Evolutionary conservation across 768 basidiomycete species (phyloP), one percentile per base, ranked within the genome.

Genomic region (Trametes coccinea): DNA sequence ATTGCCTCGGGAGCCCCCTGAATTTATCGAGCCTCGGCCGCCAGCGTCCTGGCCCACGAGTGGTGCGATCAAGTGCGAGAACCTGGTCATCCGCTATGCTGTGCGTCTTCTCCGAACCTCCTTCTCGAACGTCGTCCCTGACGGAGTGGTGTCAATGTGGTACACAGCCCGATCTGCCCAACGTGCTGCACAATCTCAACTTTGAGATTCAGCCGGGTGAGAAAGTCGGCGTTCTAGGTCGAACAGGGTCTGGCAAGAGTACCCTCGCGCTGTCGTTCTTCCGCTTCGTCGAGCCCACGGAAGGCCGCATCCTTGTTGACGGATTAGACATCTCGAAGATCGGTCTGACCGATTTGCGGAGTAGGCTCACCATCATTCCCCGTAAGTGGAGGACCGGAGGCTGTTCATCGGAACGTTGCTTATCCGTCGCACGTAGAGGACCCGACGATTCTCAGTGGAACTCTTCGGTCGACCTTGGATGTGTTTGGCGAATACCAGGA

Each of bases 401-500:
- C 16, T 16, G 22, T 37, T 10, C 22, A 41, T 41, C 10, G 2
- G 13, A 5, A 17, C 5, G 16, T 55, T 30, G 37, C 30, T 53
- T 27, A 43, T 63, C 10, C 52, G 17, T 22, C 43, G 31, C 16
- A 58, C 53, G 56, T 75, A 88, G 92, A 95, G 87, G 93, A 95
- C 69, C 94, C 93, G 0, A 90, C 88, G 0, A 91, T 96, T 64
- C 73, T 95, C 66, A 92, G 90, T 60, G 93, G 93, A 8, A 92
- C 86, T 6, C 61, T 95, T 16, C 84, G 92, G 37, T 87, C 89
- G 0, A 88, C 92, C 0, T 77, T 95, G 9, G 93, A 95, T 64
- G 89, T 95, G 9, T 95, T 95, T 65, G 80, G 87, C 17, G 92
- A 95, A 70, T 95, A 94, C 59, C 78, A 90, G 59, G 93, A 95